Conservation (phyloP, 2,329 filamentous ascomycete species). For the Claviceps sp. region DNA sequence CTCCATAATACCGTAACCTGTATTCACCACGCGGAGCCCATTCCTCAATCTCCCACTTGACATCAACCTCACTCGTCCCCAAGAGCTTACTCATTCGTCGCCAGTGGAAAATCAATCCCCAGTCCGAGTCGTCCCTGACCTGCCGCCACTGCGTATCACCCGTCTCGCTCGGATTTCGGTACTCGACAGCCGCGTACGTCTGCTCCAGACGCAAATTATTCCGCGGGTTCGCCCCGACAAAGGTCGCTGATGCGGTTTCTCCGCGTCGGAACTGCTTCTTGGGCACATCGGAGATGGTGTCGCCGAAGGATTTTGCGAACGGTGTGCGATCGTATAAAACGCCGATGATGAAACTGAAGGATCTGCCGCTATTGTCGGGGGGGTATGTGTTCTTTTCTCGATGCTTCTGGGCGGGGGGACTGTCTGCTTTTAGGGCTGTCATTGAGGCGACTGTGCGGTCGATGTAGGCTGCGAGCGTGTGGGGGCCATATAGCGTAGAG, state of each 20-base stretch:
- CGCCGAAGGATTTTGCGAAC: constrained; percentile 55
- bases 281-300: constrained; percentile 41
- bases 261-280: constrained; percentile 39
- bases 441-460: constrained; percentile 62
- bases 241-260: constrained; percentile 48
- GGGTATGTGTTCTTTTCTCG: constrained; percentile 43
- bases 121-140: constrained; percentile 67
- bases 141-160: constrained; percentile 39
- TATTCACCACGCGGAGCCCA: constrained; percentile 50
- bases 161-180: constrained; percentile 9
- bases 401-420: constrained; percentile 15
- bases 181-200: constrained; percentile 67
- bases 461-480: constrained; percentile 77
- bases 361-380: constrained; percentile 64
- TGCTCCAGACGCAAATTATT: constrained; percentile 70
- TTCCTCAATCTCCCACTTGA: constrained; percentile 67
- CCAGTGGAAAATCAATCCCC: constrained; percentile 73
- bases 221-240: constrained; percentile 76
- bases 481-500: constrained; percentile 72
- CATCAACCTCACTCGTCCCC: constrained; percentile 60
- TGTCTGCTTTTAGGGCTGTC: constrained; percentile 44
- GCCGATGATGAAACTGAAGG: constrained; percentile 63
- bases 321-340: constrained; percentile 61
- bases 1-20: constrained; percentile 68
- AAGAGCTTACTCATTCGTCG: constrained; percentile 54